Evolutionary conservation across 768 basidiomycete species (phyloP).

Genomic region (Boletus edulis): DNA sequence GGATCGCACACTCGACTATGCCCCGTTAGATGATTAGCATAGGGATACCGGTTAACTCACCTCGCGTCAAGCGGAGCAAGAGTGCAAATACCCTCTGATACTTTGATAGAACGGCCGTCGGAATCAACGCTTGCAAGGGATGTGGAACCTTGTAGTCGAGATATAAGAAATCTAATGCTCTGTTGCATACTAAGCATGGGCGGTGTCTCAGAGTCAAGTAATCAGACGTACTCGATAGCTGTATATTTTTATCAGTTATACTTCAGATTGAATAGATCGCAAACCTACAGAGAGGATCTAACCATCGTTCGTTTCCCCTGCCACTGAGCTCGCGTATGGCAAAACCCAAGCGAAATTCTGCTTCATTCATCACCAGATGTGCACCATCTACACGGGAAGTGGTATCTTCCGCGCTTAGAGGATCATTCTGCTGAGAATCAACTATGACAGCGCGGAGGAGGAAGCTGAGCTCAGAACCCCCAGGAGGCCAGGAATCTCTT

Average conservation of each 20-base stretch:
- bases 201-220: background rate
- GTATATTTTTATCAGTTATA: conserved; percentile 4
- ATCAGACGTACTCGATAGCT: conserved; percentile 23
- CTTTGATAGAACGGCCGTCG: conserved; percentile 70
- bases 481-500: conserved; percentile 81
- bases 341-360: conserved; percentile 78
- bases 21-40: conserved; percentile 1
- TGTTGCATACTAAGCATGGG: conserved; percentile 28
- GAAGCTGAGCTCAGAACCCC: conserved; percentile 81
- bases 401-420: conserved; percentile 14
- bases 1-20: conserved; percentile 65
- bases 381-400: conserved; percentile 32
- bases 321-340: conserved; percentile 74
- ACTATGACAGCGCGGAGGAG: conserved; percentile 81
- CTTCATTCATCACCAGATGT: conserved; percentile 50
- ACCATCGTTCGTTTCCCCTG: conserved; percentile 69
- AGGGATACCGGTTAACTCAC: conserved; percentile 36
- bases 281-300: conserved; percentile 74
- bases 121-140: conserved; percentile 72
- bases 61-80: conserved; percentile 74
- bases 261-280: background rate
- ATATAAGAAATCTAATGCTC: conserved; percentile 86
- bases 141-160: conserved; percentile 87
- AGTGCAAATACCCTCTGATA: conserved; percentile 84
- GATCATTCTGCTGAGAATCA: conserved; percentile 57